A percentile compares a stretch with the other conserved stretches of the same genome.
phyloP scores from a whole-genome alignment of 2,329 filamentous ascomycete genomes.

The Drechmeria coniospora region DNA sequence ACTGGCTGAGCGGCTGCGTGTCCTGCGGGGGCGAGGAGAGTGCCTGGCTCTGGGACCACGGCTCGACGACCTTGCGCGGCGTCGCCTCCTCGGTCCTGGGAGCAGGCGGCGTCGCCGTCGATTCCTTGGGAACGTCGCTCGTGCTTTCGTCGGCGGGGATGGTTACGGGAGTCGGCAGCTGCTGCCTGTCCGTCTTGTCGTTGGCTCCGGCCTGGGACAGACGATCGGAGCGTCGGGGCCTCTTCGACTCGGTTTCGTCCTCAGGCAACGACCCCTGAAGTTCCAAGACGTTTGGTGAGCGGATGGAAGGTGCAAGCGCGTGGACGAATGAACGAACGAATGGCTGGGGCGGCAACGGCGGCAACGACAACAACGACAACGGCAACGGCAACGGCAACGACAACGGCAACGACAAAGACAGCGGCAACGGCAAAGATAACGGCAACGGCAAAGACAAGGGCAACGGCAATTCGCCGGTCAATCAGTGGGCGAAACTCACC shows the following conservation, averaged over 20 bases:
- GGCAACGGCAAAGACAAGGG: background rate
- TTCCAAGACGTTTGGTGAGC: conserved; percentile 9
- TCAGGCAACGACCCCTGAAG: conserved; percentile 53
- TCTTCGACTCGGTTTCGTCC: conserved; percentile 56
- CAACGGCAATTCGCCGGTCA: no score
- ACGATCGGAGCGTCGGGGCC: conserved; percentile 65
- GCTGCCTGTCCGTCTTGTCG: conserved; percentile 45
- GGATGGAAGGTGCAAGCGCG: conserved; percentile 4
- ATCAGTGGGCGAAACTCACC: conserved; percentile 34
- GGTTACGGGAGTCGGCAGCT: conserved; percentile 71
- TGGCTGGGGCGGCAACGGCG: conserved; percentile 1
- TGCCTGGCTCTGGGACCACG: conserved; percentile 26
- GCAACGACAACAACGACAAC: background rate
- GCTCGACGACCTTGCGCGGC: conserved; percentile 34
- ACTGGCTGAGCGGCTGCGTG: conserved; percentile 49
- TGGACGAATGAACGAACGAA: conserved; percentile 5
- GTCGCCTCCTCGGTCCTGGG: conserved; percentile 38
- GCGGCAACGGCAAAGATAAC: background rate
- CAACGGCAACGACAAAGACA: background rate
- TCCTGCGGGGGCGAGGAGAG: conserved; percentile 50
- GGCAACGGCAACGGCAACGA: background rate
- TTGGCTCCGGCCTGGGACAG: conserved; percentile 40
- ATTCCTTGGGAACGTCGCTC: conserved; percentile 46
- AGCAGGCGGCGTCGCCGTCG: conserved; percentile 54
- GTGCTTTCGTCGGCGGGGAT: conserved; percentile 41